These are phyloP conservation scores for Lactarius quietus DNA, from an alignment of 768 basidiomycete species.

Conservation along the genomic window DNA sequence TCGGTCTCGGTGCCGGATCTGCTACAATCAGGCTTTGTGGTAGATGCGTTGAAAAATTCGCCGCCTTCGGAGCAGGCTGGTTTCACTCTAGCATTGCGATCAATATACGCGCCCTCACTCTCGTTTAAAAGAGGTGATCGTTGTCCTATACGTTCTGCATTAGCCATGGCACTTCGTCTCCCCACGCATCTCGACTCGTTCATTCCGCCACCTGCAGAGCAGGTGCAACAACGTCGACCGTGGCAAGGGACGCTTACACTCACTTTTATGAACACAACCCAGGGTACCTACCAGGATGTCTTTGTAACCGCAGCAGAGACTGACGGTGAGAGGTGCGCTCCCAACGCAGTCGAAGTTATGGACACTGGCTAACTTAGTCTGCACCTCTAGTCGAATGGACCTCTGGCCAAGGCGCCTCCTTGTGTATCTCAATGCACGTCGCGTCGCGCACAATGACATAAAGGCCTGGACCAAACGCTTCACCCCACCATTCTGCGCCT, in stretches of 20 bases:
- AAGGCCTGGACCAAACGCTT: conserved; percentile 50
- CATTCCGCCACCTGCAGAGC: conserved; percentile 52
- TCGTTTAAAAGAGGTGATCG: conserved; percentile 18
- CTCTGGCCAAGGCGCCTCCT: conserved; percentile 52
- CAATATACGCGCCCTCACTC: too few species aligned
- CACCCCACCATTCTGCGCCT: conserved; percentile 49
- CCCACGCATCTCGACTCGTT: conserved; percentile 58
- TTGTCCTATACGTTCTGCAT: background rate
- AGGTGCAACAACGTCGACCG: conserved; percentile 41
- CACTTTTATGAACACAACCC: conserved; percentile 44
- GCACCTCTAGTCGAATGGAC: conserved; percentile 43
- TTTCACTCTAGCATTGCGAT: too few species aligned
- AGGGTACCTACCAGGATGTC: conserved; percentile 47
- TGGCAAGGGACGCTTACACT: conserved; percentile 58
- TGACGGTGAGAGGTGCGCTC: conserved; percentile 64
- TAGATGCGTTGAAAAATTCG: too few species aligned
- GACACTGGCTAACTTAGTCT: conserved; percentile 9
- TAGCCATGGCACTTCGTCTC: conserved; percentile 55
- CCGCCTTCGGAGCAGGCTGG: too few species aligned
- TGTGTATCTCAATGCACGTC: conserved; percentile 41
- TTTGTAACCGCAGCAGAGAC: conserved; percentile 64
- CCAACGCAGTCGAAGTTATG: conserved; percentile 5
- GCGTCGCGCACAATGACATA: conserved; percentile 44
- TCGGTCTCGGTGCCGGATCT: too few species aligned
- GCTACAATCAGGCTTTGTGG: too few species aligned